Evolutionary conservation across 257 asterid species (phyloP).

Genomic region (Nicotiana paniculata): DNA sequence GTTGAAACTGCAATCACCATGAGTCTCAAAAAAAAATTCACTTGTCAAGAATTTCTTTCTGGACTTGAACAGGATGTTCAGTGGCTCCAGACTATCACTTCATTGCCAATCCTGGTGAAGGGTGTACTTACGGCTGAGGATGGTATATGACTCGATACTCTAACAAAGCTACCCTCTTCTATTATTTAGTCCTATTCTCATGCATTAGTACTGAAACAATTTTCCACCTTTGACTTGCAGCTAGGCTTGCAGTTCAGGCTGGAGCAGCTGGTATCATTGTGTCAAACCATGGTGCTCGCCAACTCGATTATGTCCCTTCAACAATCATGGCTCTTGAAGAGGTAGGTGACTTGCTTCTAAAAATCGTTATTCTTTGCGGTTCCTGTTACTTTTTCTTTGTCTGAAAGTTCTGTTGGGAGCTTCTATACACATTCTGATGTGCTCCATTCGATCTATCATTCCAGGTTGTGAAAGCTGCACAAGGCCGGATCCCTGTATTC

Average conservation of each 20-base stretch:
- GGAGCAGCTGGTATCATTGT: conserved; percentile 95
- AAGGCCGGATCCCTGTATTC: conserved; percentile 88
- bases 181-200: not conserved
- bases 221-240: conserved; percentile 28
- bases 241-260: conserved; percentile 73
- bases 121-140: conserved; percentile 97
- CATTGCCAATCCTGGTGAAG: conserved; percentile 89
- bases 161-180: not conserved
- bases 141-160: conserved; percentile 34
- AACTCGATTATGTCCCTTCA: conserved; percentile 89
- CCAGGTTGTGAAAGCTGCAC: conserved; percentile 94
- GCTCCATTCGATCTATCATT: not conserved
- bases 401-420: not conserved
- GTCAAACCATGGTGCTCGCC: conserved; percentile 97
- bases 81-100: conserved; percentile 96
- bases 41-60: not conserved
- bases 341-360: conserved; percentile 29
- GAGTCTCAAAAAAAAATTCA: not conserved
- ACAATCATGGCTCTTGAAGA: conserved; percentile 86
- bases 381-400: not conserved
- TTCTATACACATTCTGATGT: not conserved
- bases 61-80: conserved; percentile 62
- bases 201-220: conserved; percentile 4
- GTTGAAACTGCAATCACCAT: not conserved
- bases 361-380: not conserved